phyloP scores from a whole-genome alignment of 345 rosid genomes.

The Ceriops tagal region DNA sequence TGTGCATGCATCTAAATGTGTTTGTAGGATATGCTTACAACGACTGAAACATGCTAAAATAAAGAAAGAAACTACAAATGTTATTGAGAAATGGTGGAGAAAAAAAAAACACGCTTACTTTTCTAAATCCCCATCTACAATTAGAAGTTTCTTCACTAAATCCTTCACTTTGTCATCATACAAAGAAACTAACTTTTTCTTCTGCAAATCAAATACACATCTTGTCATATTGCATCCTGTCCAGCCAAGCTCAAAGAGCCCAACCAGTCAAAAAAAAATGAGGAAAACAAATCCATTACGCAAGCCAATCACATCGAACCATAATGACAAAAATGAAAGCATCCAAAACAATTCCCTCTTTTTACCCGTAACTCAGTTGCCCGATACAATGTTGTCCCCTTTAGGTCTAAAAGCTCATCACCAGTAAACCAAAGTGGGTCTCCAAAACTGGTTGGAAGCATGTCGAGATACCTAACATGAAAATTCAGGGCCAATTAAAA shows the following conservation, averaged over 20 bases:
- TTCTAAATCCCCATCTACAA: slow-evolving; percentile 55
- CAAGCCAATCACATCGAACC: background rate
- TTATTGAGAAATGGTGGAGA: background rate
- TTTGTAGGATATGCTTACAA: background rate
- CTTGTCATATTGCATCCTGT: slow-evolving; percentile 17
- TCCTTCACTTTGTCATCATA: slow-evolving; percentile 63
- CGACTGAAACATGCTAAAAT: slow-evolving; percentile 3
- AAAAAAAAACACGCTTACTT: slow-evolving; percentile 37
- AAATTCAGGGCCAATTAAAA: slow-evolving; percentile 18
- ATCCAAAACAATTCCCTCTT: too few relatives aligned
- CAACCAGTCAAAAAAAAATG: background rate
- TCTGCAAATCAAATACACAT: slow-evolving; percentile 46
- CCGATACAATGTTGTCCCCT: slow-evolving; percentile 68
- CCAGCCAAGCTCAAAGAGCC: slow-evolving; percentile 8
- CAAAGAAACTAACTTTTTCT: slow-evolving; percentile 52
- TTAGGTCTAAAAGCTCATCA: slow-evolving; percentile 69
- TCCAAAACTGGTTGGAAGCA: slow-evolving; percentile 78
- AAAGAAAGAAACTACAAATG: background rate
- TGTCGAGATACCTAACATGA: slow-evolving; percentile 65
- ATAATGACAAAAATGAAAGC: background rate
- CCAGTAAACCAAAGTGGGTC: slow-evolving; percentile 88
- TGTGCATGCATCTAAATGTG: background rate
- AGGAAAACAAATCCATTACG: background rate
- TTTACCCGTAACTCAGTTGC: slow-evolving; percentile 79
- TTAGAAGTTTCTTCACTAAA: slow-evolving; percentile 74